phyloP scores from a whole-genome alignment of 257 asterid species.

The Petunia axillaris region DNA sequence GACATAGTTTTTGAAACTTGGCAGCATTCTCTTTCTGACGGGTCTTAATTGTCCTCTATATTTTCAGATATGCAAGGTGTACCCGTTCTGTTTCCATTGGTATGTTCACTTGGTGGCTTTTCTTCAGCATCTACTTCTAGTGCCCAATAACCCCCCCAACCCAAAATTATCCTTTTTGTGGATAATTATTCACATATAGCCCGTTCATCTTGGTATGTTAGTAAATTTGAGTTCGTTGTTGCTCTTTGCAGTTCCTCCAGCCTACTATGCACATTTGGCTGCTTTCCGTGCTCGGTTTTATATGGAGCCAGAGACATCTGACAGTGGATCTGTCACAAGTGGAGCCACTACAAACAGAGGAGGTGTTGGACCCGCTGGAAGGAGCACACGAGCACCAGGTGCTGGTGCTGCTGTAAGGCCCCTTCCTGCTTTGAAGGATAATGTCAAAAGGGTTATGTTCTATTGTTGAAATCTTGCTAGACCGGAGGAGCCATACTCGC shows the following conservation, averaged over 20 bases:
- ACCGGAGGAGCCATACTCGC: neutral
- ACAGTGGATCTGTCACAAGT: slow-evolving; percentile 72
- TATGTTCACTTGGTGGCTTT: slow-evolving; percentile 36
- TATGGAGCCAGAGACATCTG: slow-evolving; percentile 92
- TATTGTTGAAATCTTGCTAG: slow-evolving; percentile 50
- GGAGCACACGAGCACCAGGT: slow-evolving; percentile 62
- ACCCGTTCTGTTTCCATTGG: slow-evolving; percentile 96
- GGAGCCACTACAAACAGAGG: slow-evolving; percentile 67
- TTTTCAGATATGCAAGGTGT: slow-evolving; percentile 83
- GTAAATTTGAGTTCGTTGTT: neutral
- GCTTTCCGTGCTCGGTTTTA: slow-evolving; percentile 98
- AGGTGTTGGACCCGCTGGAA: slow-evolving; percentile 46
- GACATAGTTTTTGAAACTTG: neutral
- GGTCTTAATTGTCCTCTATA: neutral
- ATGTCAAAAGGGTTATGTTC: slow-evolving; percentile 89
- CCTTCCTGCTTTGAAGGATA: slow-evolving; percentile 87
- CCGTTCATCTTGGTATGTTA: neutral
- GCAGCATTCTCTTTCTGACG: neutral
- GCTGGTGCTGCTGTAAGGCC: slow-evolving; percentile 73
- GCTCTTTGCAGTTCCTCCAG: slow-evolving; percentile 82
- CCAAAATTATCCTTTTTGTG: too few relatives aligned
- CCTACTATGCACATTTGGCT: slow-evolving; percentile 91
- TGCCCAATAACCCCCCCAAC: neutral
- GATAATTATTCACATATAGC: neutral
- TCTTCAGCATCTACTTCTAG: neutral